Conservation (phyloP, 2,329 filamentous ascomycete species). For the Claviceps pazoutovae region DNA sequence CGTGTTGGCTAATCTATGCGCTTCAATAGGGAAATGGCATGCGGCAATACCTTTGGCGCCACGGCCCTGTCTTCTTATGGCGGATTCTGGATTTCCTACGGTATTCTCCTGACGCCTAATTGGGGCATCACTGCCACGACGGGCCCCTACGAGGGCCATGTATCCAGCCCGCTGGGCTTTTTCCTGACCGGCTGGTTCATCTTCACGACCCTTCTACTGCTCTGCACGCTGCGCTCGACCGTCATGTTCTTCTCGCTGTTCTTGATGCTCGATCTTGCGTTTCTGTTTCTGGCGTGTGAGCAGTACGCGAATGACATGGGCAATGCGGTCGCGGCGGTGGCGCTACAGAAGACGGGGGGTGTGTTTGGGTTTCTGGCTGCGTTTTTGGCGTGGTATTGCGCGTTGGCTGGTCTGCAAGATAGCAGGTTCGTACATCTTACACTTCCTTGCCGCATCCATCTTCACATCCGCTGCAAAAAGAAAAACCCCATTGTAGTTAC, state of each 20-base stretch:
- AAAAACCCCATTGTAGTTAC: background rate
- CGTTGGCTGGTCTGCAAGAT: constrained; percentile 68
- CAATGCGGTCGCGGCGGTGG: constrained; percentile 27
- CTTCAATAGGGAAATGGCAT: constrained; percentile 54
- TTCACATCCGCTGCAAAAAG: too few species aligned
- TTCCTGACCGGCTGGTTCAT: constrained; percentile 75
- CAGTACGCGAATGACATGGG: constrained; percentile 44
- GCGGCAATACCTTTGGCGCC: constrained; percentile 78
- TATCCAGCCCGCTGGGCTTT: constrained; percentile 50
- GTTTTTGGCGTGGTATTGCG: constrained; percentile 79
- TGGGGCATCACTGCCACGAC: constrained; percentile 42
- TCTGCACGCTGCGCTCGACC: constrained; percentile 65
- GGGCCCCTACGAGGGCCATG: constrained; percentile 31
- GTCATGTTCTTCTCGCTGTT: constrained; percentile 68
- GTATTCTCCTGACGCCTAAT: constrained; percentile 53
- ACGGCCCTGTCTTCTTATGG: constrained; percentile 71
- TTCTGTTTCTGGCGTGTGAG: constrained; percentile 55
- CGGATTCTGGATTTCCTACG: constrained; percentile 71
- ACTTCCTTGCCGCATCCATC: too few species aligned
- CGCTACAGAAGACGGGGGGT: constrained; percentile 56
- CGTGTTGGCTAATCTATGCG: background rate
- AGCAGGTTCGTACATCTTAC: constrained; percentile 33
- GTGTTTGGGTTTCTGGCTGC: constrained; percentile 69
- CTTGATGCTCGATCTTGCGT: constrained; percentile 62
- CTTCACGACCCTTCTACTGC: constrained; percentile 61